phyloP scores from a whole-genome alignment of 2,329 filamentous ascomycete genomes.

The Ascosphaera apis region DNA sequence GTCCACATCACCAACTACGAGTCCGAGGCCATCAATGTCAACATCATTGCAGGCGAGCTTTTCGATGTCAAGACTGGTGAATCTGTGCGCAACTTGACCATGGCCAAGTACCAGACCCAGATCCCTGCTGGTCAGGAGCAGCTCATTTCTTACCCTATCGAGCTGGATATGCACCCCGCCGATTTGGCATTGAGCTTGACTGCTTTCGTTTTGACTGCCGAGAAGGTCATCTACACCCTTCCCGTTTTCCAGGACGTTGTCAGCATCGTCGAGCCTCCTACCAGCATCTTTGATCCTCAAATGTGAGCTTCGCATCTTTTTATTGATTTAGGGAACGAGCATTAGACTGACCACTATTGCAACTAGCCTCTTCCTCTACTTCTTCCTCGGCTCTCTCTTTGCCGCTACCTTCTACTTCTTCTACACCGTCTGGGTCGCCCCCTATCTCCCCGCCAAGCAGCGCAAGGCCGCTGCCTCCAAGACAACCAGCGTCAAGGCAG shows the following conservation, averaged over 20 bases:
- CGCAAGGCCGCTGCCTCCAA: constrained; percentile 34
- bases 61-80: constrained; percentile 32
- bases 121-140: constrained; percentile 56
- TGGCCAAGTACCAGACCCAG: constrained; percentile 46
- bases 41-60: constrained; percentile 55
- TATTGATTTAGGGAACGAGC: constrained; percentile 1
- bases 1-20: constrained; percentile 74
- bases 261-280: constrained; percentile 70
- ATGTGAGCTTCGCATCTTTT: constrained; percentile 38
- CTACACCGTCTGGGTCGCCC: constrained; percentile 94
- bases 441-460: constrained; percentile 73
- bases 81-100: constrained; percentile 61
- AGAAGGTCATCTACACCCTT: constrained; percentile 51
- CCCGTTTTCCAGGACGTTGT: constrained; percentile 63
- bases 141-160: constrained; percentile 61
- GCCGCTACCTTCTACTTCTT: constrained; percentile 75
- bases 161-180: constrained; percentile 78
- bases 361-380: constrained; percentile 80
- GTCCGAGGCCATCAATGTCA: constrained; percentile 46
- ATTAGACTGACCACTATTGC: constrained; percentile 2
- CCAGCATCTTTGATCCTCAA: constrained; percentile 82
- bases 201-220: constrained; percentile 45
- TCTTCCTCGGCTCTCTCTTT: constrained; percentile 62
- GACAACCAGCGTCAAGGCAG: constrained; percentile 36
- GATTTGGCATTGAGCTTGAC: constrained; percentile 59